Evolutionary conservation across 1,139 yeast species (phyloP).

Genomic region (Nakaseomyces kungkrabaensis): DNA sequence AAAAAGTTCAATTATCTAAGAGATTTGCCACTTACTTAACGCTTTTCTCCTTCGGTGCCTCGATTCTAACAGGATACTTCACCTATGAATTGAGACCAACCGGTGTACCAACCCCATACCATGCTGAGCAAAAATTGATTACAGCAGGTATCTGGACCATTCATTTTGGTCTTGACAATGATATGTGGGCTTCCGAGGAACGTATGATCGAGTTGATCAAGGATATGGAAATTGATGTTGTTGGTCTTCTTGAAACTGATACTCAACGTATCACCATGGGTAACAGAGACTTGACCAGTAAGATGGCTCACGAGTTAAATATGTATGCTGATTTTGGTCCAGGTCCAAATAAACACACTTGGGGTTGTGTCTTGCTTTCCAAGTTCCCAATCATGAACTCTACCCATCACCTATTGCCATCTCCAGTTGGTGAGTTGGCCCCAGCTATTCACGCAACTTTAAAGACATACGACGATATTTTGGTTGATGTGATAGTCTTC

Average conservation of each 20-base stretch:
- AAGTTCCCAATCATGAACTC: constrained; percentile 89
- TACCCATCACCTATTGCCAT: constrained; percentile 82
- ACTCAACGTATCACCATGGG: constrained; percentile 94
- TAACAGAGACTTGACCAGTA: constrained; percentile 85
- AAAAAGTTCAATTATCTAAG: constrained; percentile 6
- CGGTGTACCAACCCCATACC: constrained; percentile 58
- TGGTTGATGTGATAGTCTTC: constrained; percentile 88
- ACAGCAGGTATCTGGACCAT: constrained; percentile 98
- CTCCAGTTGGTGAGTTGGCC: constrained; percentile 96
- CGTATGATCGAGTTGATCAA: constrained; percentile 75
- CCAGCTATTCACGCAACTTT: constrained; percentile 96
- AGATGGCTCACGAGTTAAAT: constrained; percentile 82
- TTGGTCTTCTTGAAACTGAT: constrained; percentile 86
- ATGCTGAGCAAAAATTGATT: constrained; percentile 62
- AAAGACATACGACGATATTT: constrained; percentile 69
- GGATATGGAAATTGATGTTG: constrained; percentile 82
- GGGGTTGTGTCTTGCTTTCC: constrained; percentile 92
- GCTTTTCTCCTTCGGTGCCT: constrained; percentile 32
- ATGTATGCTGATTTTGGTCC: constrained; percentile 97
- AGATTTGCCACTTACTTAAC: constrained; percentile 31
- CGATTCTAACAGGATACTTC: constrained; percentile 16
- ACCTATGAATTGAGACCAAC: constrained; percentile 21
- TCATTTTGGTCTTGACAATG: constrained; percentile 93
- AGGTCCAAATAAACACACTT: constrained; percentile 94
- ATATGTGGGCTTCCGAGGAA: constrained; percentile 94